phyloP scores from a whole-genome alignment of 2,329 filamentous ascomycete species.

The Sclerotinia sclerotiorum region DNA sequence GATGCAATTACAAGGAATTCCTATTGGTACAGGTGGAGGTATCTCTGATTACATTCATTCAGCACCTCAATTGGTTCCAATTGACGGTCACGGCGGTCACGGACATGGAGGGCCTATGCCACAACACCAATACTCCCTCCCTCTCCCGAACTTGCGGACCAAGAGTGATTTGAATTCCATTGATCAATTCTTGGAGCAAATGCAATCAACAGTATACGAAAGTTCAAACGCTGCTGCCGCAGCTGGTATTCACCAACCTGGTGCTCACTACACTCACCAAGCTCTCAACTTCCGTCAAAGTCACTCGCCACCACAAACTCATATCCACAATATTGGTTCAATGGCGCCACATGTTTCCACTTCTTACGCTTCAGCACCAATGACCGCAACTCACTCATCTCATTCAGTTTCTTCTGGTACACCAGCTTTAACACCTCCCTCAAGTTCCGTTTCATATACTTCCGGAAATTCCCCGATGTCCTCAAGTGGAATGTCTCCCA shows the following conservation, averaged over 20 bases:
- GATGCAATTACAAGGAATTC: slow-evolving; percentile 73
- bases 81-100: slow-evolving; percentile 50
- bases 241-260: slow-evolving; percentile 74
- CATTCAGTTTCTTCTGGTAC: slow-evolving; percentile 56
- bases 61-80: slow-evolving; percentile 54
- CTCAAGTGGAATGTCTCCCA: slow-evolving; percentile 66
- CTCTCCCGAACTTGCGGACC: slow-evolving; percentile 83
- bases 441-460: slow-evolving; percentile 72
- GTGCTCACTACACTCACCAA: slow-evolving; percentile 61
- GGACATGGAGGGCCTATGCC: slow-evolving; percentile 53
- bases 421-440: slow-evolving; percentile 74
- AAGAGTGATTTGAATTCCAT: slow-evolving; percentile 94
- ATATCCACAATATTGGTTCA: slow-evolving; percentile 33
- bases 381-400: slow-evolving; percentile 61
- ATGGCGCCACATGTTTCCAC: slow-evolving; percentile 41
- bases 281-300: slow-evolving; percentile 58
- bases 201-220: slow-evolving; percentile 95
- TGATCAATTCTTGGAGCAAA: slow-evolving; percentile 91
- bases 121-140: slow-evolving; percentile 79
- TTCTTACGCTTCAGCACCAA: slow-evolving; percentile 53
- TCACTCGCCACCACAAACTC: slow-evolving; percentile 50
- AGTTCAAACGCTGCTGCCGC: slow-evolving; percentile 79
- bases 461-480: slow-evolving; percentile 74
- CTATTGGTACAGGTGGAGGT: slow-evolving; percentile 54
- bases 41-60: slow-evolving; percentile 56